These are phyloP conservation scores for Durotheca rogersii DNA, from an alignment of 495 filamentous ascomycete species.

Conservation along the genomic window DNA sequence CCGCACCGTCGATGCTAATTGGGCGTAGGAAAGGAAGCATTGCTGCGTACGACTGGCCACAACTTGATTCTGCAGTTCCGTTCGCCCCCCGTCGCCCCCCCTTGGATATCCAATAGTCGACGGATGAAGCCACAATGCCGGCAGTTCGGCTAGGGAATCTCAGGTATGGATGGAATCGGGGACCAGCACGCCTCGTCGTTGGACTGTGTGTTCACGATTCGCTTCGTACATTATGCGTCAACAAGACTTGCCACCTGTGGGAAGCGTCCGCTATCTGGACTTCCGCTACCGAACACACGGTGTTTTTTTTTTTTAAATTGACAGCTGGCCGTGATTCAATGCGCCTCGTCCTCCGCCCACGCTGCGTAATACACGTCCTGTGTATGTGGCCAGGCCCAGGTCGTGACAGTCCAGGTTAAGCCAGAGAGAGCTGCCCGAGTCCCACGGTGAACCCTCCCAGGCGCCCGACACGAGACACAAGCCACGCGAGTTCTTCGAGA, in stretches of 20 bases:
- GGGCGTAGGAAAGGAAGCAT: neutral
- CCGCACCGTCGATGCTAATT: conserved; percentile 14
- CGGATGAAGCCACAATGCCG: no score
- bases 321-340: no score
- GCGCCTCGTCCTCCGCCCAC: no score
- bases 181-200: neutral
- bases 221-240: neutral
- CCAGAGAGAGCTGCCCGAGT: no score
- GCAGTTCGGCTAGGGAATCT: neutral
- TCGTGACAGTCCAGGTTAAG: no score
- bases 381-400: no score
- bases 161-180: neutral
- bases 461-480: neutral
- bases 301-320: no score
- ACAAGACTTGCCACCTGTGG: neutral
- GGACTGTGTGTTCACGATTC: neutral
- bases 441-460: no score
- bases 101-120: no score
- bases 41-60: neutral
- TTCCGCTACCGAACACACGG: no score
- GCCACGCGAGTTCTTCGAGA: conserved; percentile 7
- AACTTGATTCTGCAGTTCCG: neutral
- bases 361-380: no score
- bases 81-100: neutral
- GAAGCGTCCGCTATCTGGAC: neutral